phyloP scores from a whole-genome alignment of 345 rosid species.

The Camelina neglecta region DNA sequence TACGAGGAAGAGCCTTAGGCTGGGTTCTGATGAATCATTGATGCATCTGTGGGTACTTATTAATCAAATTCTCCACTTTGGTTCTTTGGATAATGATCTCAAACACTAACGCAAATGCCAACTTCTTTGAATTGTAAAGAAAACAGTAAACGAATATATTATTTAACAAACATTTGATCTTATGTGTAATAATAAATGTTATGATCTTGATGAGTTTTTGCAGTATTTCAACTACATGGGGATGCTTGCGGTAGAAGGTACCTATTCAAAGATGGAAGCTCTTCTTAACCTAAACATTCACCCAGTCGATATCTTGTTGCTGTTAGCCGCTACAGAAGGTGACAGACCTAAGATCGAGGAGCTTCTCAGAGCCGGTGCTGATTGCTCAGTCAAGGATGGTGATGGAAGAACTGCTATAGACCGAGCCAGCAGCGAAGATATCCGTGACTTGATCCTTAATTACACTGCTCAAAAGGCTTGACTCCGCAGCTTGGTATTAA shows the following conservation, averaged over 20 bases:
- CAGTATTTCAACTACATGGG: constrained; percentile 97
- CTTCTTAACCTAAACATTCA: constrained; percentile 75
- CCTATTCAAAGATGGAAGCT: constrained; percentile 91
- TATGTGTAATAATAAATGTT: not conserved
- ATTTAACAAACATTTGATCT: not conserved
- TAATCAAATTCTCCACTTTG: not conserved
- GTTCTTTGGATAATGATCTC: not conserved
- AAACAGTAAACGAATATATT: not conserved
- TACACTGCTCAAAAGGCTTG: constrained; percentile 62
- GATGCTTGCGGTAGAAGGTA: constrained; percentile 90
- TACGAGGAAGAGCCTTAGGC: not conserved
- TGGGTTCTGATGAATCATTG: not conserved
- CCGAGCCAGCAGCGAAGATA: constrained; percentile 66
- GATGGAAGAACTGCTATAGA: constrained; percentile 81
- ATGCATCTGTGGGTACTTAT: not conserved
- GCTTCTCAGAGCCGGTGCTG: constrained; percentile 82
- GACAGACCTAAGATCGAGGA: constrained; percentile 91
- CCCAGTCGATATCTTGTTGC: constrained; percentile 78
- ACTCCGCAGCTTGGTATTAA: not conserved
- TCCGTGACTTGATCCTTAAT: constrained; percentile 68
- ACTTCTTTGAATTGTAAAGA: not conserved
- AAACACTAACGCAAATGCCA: not conserved
- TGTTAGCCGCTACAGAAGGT: constrained; percentile 88
- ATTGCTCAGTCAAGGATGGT: constrained; percentile 61
- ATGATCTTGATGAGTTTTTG: constrained; percentile 20